Evolutionary conservation across 2,329 filamentous ascomycete genomes (phyloP).

Genomic region (Trichoderma simmonsii): DNA sequence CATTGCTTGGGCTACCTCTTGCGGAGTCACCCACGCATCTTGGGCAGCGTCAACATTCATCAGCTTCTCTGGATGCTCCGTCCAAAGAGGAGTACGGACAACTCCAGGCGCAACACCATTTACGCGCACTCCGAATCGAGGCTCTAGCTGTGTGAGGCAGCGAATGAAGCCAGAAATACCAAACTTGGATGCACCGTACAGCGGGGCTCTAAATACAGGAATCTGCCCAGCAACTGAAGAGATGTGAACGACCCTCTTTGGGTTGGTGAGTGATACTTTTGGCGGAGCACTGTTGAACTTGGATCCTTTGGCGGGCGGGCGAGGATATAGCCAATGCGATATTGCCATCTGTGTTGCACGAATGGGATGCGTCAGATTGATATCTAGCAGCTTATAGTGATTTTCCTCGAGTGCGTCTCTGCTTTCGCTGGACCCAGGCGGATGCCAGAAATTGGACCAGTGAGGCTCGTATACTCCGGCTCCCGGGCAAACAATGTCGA

Average conservation of each 20-base stretch:
- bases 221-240: conserved; percentile 28
- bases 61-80: conserved; percentile 30
- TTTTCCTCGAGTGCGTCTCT: conserved; percentile 27
- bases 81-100: conserved; percentile 34
- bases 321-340: conserved; percentile 35
- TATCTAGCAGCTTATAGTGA: conserved; percentile 35
- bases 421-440: conserved; percentile 32
- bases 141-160: conserved; percentile 30
- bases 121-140: conserved; percentile 33
- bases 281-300: background rate
- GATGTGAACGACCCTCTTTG: conserved; percentile 15
- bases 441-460: conserved; percentile 19
- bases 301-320: background rate
- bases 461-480: conserved; percentile 17
- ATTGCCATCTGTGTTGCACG: conserved; percentile 39
- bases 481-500: conserved; percentile 17
- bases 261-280: conserved; percentile 8
- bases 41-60: conserved; percentile 26
- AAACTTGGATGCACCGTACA: conserved; percentile 39
- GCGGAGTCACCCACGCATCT: conserved; percentile 30
- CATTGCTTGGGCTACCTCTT: conserved; percentile 34
- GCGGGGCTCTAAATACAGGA: conserved; percentile 29
- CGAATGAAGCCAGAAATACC: conserved; percentile 37
- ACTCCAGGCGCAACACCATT: conserved; percentile 33
- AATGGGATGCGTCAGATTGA: conserved; percentile 39